These are phyloP conservation scores for Pichia sp. DNA, from an alignment of 1,139 yeast species.

Conservation along the genomic window DNA sequence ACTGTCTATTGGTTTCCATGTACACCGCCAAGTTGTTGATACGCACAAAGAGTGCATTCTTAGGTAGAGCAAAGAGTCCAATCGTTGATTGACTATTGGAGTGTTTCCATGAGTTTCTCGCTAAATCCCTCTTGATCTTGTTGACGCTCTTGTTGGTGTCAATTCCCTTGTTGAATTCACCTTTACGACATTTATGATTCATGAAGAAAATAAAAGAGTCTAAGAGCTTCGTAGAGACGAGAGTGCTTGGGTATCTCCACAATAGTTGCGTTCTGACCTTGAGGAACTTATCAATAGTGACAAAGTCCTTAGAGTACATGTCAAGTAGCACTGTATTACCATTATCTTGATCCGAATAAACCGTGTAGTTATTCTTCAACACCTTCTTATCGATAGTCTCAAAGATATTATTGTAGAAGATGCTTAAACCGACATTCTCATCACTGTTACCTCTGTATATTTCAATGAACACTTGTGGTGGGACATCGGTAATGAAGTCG, in stretches of 20 bases:
- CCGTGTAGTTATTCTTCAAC: conserved; percentile 51
- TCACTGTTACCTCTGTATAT: conserved; percentile 67
- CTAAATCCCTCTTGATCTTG: conserved; percentile 76
- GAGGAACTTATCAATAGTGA: conserved; percentile 61
- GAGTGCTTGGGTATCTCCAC: conserved; percentile 79
- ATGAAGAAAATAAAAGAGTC: conserved; percentile 82
- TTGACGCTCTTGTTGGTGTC: conserved; percentile 42
- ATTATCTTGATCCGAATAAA: conserved; percentile 43
- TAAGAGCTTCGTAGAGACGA: conserved; percentile 67
- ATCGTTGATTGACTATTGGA: conserved; percentile 50
- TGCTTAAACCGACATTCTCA: conserved; percentile 61
- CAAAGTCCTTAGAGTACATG: conserved; percentile 54
- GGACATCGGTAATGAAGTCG: conserved; percentile 86
- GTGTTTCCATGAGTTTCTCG: conserved; percentile 90
- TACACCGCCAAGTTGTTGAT: conserved; percentile 72
- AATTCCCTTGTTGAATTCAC: conserved; percentile 22
- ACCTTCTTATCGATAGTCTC: conserved; percentile 74
- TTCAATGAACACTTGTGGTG: conserved; percentile 84
- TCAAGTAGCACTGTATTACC: conserved; percentile 55
- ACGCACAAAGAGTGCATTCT: conserved; percentile 62
- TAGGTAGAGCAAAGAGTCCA: conserved; percentile 58
- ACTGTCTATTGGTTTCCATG: conserved; percentile 84
- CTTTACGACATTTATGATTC: conserved; percentile 42
- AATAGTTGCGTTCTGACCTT: conserved; percentile 78
- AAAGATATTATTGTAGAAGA: conserved; percentile 62